phyloP scores from a whole-genome alignment of 2,329 filamentous ascomycete species.

The Alternaria brassicicola region DNA sequence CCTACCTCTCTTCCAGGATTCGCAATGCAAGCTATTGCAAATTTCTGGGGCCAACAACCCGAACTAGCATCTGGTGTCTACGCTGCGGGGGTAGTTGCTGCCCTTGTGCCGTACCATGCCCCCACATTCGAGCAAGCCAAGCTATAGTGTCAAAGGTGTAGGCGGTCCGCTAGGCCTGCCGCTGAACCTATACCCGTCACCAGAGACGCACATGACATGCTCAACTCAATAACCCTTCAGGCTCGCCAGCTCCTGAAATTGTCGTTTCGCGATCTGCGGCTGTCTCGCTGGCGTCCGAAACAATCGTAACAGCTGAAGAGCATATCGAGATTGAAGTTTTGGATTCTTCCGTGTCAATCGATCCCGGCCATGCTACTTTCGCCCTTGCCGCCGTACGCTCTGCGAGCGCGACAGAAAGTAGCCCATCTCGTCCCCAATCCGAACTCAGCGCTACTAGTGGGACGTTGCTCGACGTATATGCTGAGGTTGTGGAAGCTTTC shows the following conservation, averaged over 20 bases:
- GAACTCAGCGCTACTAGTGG: accelerated
- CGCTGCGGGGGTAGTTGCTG: background rate
- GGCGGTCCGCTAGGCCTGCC: background rate
- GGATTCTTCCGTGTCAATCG: background rate
- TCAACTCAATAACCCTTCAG: background rate
- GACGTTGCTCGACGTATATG: background rate
- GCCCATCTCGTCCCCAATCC: background rate
- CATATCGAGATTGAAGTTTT: background rate
- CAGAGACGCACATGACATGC: background rate
- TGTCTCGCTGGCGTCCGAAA: background rate
- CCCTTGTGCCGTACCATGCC: background rate
- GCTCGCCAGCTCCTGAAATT: background rate
- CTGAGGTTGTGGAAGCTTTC: background rate
- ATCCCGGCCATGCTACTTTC: background rate
- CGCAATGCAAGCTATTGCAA: background rate
- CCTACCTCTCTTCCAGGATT: background rate
- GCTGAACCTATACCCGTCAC: background rate
- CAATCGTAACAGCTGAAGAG: background rate
- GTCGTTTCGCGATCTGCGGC: background rate
- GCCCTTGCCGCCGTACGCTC: background rate
- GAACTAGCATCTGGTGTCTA: background rate
- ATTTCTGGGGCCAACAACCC: background rate
- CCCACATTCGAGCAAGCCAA: constrained; percentile 3
- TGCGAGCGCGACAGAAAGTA: background rate
- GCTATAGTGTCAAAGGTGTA: background rate